These are phyloP conservation scores for Suillus sp. DNA, from an alignment of 768 basidiomycete species.

Conservation along the genomic window DNA sequence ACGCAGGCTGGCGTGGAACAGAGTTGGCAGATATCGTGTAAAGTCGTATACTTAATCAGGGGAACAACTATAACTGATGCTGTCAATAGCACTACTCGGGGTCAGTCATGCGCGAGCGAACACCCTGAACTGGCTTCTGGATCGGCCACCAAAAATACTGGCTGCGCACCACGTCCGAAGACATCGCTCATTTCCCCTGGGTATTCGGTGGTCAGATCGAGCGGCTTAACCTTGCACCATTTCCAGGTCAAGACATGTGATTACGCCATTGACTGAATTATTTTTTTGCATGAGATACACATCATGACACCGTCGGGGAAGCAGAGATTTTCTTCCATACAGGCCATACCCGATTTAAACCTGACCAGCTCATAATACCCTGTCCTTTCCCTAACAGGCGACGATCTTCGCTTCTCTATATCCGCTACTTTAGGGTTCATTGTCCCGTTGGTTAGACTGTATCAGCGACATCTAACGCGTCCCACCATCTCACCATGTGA, in stretches of 20 bases:
- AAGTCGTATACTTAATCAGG: not conserved
- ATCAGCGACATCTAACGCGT: not conserved
- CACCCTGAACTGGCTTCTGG: not conserved
- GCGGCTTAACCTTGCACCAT: not conserved
- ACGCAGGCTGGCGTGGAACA: not conserved
- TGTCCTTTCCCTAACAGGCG: conserved; percentile 24
- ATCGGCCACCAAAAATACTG: not conserved
- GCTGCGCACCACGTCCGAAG: not conserved
- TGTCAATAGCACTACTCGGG: conserved; percentile 1
- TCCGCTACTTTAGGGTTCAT: conserved; percentile 36
- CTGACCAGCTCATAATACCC: not conserved
- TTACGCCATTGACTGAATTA: not conserved
- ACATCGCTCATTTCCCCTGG: not conserved
- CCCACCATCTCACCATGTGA: no score
- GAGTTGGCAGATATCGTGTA: not conserved
- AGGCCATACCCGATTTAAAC: not conserved
- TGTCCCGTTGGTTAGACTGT: conserved; percentile 15
- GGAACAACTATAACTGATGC: not conserved
- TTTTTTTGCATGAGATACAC: not conserved
- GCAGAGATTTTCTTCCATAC: not conserved
- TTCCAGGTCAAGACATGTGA: not conserved
- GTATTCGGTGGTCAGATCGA: not conserved
- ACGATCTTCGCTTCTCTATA: conserved; percentile 24
- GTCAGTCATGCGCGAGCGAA: not conserved
- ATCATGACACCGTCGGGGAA: not conserved